Base-by-base conservation (phyloP, 768 basidiomycete genomes). In the Tricholoma sp. region DNA sequence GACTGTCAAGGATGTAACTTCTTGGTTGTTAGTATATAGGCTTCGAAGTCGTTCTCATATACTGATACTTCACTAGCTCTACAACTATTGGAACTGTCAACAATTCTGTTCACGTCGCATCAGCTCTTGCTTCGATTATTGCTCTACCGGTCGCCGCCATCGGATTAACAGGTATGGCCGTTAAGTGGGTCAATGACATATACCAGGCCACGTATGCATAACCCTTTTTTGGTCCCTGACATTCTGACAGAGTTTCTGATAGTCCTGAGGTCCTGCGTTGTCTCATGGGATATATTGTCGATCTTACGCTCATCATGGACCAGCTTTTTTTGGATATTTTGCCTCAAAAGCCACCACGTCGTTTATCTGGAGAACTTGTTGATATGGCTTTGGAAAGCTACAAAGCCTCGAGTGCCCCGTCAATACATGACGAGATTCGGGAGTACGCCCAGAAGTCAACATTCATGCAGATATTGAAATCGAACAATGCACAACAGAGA, bases 211-310 rank as follows among this genome's bases (percentile, higher is more conserved):
- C 42, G 42, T 44, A 44, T 24, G 42, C 2, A 24, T 18, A 44
- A 10, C 42, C 17, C 10, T 44, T 52, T 29, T 37, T n/a, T 29
- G 5, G 7, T 24, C 20, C 31, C 29, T 29, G 24, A 44, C 42
- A 44, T 44, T 20, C 51, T 37, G 24, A 20, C 51, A 20, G 24
- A 24, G 3, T 37, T 29, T 20, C 9, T 13, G 18, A 37, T 28
- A 52, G 51, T 39, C 51, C 34, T 39, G 17, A 24, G 4, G 34
- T 37, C 34, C 51, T 52, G 18, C 34, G 51, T 13, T 28, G 51
- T 18, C 51, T 52, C 51, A 52, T 52, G 51, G 39, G 13, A 24
- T 52, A 52, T n/a, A 52, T 52, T 32, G 20, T 52, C 18, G 51
- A 52, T n/a, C 51, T 52, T 4, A 52, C 51, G 13, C 34, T 52